Conservation (phyloP, 2,329 filamentous ascomycete species). For the Penicillium thymicola region DNA sequence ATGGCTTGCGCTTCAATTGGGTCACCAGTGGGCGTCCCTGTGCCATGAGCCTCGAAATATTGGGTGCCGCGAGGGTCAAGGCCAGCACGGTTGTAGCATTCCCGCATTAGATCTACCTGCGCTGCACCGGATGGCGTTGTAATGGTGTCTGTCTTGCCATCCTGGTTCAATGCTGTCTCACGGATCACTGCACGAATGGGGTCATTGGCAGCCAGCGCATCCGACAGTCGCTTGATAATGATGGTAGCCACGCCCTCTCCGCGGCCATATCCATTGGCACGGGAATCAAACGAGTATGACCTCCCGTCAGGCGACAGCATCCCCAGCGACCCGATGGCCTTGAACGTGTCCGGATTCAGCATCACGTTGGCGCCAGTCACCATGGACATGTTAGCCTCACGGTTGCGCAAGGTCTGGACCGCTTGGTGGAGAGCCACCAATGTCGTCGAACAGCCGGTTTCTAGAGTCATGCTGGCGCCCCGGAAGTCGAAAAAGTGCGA, state of each 20-base stretch:
- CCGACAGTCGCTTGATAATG: constrained; percentile 47
- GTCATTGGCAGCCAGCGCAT: constrained; percentile 47
- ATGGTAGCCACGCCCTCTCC: constrained; percentile 48
- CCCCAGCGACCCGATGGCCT: neutral
- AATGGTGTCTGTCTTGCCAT: constrained; percentile 26
- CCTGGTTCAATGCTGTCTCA: constrained; percentile 33
- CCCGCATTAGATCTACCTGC: constrained; percentile 32
- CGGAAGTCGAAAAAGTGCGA: constrained; percentile 45
- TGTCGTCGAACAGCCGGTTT: constrained; percentile 45
- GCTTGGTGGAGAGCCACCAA: constrained; percentile 35
- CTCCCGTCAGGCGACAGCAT: neutral
- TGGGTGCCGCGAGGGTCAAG: neutral
- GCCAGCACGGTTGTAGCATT: constrained; percentile 17
- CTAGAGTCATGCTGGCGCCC: constrained; percentile 42
- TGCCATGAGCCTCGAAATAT: constrained; percentile 11
- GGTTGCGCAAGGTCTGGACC: constrained; percentile 20
- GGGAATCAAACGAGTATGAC: constrained; percentile 41
- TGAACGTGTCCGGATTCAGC: constrained; percentile 21
- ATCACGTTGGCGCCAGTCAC: constrained; percentile 38
- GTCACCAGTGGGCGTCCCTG: constrained; percentile 2
- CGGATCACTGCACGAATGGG: constrained; percentile 45
- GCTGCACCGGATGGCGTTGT: constrained; percentile 20
- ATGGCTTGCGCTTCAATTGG: neutral
- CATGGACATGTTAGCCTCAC: constrained; percentile 27
- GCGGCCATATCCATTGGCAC: constrained; percentile 53